These are phyloP conservation scores for Fennellomyces sp. DNA, from an alignment of 371 early-diverging fungal genomes.

Conservation along the genomic window DNA sequence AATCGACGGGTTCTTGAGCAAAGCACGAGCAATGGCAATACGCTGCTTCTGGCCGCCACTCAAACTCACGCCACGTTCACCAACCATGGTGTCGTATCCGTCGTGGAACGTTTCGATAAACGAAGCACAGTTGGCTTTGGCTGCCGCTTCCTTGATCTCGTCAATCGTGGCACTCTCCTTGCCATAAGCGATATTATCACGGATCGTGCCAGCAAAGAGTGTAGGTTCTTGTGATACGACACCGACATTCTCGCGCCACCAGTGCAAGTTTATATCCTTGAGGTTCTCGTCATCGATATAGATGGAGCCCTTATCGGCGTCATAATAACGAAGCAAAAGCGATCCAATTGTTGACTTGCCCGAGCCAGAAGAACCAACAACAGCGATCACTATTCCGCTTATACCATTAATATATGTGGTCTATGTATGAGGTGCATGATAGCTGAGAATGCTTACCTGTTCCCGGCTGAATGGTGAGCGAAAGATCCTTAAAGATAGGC, in stretches of 20 bases:
- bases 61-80: conserved; percentile 71
- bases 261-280: conserved; percentile 48
- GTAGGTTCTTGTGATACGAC: conserved; percentile 84
- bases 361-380: conserved; percentile 72
- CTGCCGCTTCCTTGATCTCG: conserved; percentile 62
- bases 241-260: conserved; percentile 66
- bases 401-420: too few relatives aligned
- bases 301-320: conserved; percentile 53
- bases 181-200: conserved; percentile 79
- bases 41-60: conserved; percentile 89
- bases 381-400: conserved; percentile 49
- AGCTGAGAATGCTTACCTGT: conserved; percentile 23
- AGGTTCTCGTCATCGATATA: conserved; percentile 64
- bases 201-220: conserved; percentile 81
- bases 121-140: conserved; percentile 64
- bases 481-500: conserved; percentile 64
- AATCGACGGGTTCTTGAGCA: conserved; percentile 72
- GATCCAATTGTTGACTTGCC: conserved; percentile 78
- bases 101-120: conserved; percentile 70
- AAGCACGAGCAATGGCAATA: conserved; percentile 76
- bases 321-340: conserved; percentile 75
- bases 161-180: conserved; percentile 57
- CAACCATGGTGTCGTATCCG: conserved; percentile 70
- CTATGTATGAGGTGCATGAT: too few relatives aligned
- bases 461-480: conserved; percentile 70